These are phyloP conservation scores for Penicillium ucsense DNA, from an alignment of 495 filamentous ascomycete species.

Conservation along the genomic window DNA sequence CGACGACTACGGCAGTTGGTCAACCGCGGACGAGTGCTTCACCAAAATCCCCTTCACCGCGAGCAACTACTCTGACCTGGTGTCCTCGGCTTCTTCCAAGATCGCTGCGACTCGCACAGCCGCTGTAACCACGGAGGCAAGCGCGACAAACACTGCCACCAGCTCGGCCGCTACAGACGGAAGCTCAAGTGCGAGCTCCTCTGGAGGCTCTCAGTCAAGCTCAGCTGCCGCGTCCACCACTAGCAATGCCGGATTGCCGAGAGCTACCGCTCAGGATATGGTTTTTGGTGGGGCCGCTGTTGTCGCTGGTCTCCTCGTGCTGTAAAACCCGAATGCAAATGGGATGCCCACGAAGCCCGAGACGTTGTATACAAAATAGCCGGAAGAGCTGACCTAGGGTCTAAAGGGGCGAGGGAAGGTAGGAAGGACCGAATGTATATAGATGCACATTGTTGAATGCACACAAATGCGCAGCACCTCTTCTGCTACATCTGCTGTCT, in stretches of 20 bases:
- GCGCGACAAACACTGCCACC: background rate
- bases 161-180: background rate
- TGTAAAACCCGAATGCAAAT: background rate
- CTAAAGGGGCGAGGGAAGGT: no score
- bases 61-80: constrained; percentile 11
- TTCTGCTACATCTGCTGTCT: no score
- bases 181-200: background rate
- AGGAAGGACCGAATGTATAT: no score
- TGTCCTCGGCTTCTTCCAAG: constrained; percentile 8
- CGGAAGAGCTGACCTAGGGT: no score
- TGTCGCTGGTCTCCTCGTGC: constrained; percentile 6
- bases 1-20: constrained; percentile 1
- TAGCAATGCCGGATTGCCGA: constrained; percentile 8
- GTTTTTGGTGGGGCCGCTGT: constrained; percentile 7
- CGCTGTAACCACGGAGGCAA: background rate
- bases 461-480: no score
- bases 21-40: constrained; percentile 1
- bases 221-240: constrained; percentile 4
- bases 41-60: constrained; percentile 9
- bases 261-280: constrained; percentile 4
- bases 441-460: no score
- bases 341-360: no score
- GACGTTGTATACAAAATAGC: no score
- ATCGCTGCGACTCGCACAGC: constrained; percentile 3
- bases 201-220: background rate